Conservation (phyloP, 257 asterid genomes). For the Mitragyna speciosa region DNA sequence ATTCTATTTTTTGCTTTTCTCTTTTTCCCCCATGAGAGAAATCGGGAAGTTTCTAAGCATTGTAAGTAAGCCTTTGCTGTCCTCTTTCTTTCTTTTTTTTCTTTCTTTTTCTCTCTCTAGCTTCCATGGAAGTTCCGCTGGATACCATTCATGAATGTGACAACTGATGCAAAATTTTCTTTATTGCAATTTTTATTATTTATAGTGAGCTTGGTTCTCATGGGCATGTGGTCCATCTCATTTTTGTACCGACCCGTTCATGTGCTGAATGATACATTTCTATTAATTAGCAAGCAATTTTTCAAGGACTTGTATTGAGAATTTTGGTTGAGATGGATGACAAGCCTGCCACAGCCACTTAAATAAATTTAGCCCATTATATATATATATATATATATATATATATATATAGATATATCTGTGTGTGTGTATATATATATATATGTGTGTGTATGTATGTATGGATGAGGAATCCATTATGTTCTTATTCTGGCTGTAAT, state of each 20-base stretch:
- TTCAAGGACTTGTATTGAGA: neutral
- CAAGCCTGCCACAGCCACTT: neutral
- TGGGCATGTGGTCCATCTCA: conserved; percentile 27
- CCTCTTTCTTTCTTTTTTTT: neutral
- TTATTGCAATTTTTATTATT: conserved; percentile 23
- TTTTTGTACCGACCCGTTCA: neutral
- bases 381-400: no score
- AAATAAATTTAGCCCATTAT: neutral
- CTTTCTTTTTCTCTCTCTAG: neutral
- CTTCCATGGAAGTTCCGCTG: conserved; percentile 22
- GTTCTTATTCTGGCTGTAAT: neutral
- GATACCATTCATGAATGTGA: conserved; percentile 27
- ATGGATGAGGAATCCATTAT: neutral
- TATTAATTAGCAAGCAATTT: conserved; percentile 1
- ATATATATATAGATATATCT: no score
- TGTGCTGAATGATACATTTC: conserved; percentile 10
- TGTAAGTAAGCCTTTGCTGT: conserved; percentile 24
- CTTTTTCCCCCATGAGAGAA: neutral
- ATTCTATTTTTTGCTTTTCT: neutral
- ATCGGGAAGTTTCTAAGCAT: conserved; percentile 19
- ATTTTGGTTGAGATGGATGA: neutral
- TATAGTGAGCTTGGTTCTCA: conserved; percentile 16
- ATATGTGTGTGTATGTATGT: no score
- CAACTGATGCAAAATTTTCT: conserved; percentile 25
- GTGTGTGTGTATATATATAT: no score